Percentiles rank a stretch among this genome's conserved stretches.
Conservation (phyloP, 176 grass and related monocot species). For the Canna indica region DNA sequence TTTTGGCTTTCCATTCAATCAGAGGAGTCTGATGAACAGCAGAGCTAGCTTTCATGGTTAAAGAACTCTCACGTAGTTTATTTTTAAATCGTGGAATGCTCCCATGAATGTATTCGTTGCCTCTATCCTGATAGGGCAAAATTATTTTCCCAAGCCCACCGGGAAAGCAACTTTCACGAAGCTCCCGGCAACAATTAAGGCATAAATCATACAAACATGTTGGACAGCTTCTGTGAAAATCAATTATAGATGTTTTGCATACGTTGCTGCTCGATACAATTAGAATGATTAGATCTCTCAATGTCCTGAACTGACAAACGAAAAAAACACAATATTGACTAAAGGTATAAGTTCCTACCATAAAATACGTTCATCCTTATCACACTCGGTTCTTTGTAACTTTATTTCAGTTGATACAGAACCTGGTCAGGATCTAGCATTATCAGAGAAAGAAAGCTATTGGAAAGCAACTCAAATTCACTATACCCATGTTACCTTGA, state of each 20-base stretch:
- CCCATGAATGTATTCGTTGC: slow-evolving; percentile 34
- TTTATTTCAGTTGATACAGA: slow-evolving; percentile 28
- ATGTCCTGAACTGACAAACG: slow-evolving; percentile 3
- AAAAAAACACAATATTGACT: slow-evolving; percentile 6
- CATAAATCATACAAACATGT: slow-evolving; percentile 66
- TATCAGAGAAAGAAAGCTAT: slow-evolving; percentile 1
- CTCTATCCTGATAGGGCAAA: slow-evolving; percentile 21
- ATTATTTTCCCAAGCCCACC: slow-evolving; percentile 35
- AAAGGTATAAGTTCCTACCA: slow-evolving; percentile 35
- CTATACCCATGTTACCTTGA: slow-evolving; percentile 37
- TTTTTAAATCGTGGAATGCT: not conserved
- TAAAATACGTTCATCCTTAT: slow-evolving; percentile 44
- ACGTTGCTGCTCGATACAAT: slow-evolving; percentile 33
- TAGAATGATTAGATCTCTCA: not conserved
- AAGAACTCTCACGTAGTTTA: slow-evolving; percentile 6
- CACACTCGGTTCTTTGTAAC: slow-evolving; percentile 37
- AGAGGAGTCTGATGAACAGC: not conserved
- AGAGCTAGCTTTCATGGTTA: slow-evolving; percentile 3
- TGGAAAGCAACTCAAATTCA: not conserved
- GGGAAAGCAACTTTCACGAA: slow-evolving; percentile 45
- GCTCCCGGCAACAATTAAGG: slow-evolving; percentile 54
- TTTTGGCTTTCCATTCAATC: slow-evolving; percentile 40
- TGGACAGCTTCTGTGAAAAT: slow-evolving; percentile 74
- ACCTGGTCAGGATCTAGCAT: slow-evolving; percentile 19
- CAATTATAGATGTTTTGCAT: slow-evolving; percentile 74